Evolutionary conservation across 257 asterid species (phyloP), one percentile per base, ranked within the genome.

Genomic region (Ajuga chamaepitys): DNA sequence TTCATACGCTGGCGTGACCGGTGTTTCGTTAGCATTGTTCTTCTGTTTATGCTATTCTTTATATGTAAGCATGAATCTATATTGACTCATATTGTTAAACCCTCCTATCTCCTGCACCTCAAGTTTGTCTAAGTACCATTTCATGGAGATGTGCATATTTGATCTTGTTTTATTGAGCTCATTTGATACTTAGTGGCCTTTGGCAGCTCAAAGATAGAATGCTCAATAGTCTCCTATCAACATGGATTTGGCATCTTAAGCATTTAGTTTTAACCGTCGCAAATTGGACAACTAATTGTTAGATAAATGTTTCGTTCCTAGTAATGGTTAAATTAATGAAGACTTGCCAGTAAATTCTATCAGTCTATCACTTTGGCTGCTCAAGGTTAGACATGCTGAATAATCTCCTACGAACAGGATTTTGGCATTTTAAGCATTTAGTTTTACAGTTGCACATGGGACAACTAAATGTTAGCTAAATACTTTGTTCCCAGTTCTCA

Each of bases 1-100:
- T 80, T 87, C 80, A 93, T 89, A 64, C 88, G 85, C 47, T 82
- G 82, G 77, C 85, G 94, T 9, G 97, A 93, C 67, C 80, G 83
- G 17, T 85, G 86, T 70, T 83, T 87, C 70, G 88, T 93, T 62
- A 60, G 75, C 66, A 54, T 83, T 35, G 86, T 90, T 66, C 62
- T 85, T 45, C 46, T 74, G 12, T 90, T 93, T 76, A 93, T 93
- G 86, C 67, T 84, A 14, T 80, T 86, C 75, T 68, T 89, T 54
- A 86, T 86, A 84, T 81, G 99, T 93, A 86, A 89, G 96, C 37
- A 30, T n/a, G 38, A 32, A n/a, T 12, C 18, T 25, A 40, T 68
- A 70, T n/a, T n/a, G n/a, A n/a, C n/a, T n/a, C n/a, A n/a, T n/a
- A n/a, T n/a, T n/a, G n/a, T n/a, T n/a, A n/a, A n/a, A n/a, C n/a